A percentile compares a stretch with the other conserved stretches of the same genome.
Conservation (phyloP, 2,329 filamentous ascomycete species). For the Elsinoe necatrix region DNA sequence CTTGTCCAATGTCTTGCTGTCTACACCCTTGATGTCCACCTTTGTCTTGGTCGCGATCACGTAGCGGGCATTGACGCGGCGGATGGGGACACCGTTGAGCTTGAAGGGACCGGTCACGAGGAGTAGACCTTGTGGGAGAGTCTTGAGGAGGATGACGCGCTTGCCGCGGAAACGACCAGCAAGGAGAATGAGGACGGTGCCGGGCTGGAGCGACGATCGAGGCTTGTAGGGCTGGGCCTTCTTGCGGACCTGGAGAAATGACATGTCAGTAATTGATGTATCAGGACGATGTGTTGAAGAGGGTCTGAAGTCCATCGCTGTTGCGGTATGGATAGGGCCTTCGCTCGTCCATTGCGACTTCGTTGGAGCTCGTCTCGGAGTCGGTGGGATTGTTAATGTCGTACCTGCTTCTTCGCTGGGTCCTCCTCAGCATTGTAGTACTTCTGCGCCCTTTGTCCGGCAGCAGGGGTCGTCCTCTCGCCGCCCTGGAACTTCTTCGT, state of each 20-base stretch:
- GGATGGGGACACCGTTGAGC: slow-evolving; percentile 97
- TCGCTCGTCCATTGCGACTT: neutral
- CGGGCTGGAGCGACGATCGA: slow-evolving; percentile 83
- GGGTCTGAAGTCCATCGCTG: neutral
- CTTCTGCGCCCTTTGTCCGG: slow-evolving; percentile 90
- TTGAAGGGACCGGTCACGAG: slow-evolving; percentile 99
- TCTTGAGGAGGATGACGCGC: slow-evolving; percentile 98
- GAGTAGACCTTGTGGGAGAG: slow-evolving; percentile 93
- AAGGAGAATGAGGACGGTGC: slow-evolving; percentile 96
- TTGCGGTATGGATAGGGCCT: neutral
- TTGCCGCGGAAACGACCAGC: slow-evolving; percentile 99
- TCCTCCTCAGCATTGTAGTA: slow-evolving; percentile 98
- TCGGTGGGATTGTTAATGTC: slow-evolving; percentile 36
- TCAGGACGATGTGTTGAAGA: neutral
- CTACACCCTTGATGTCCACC: slow-evolving; percentile 76
- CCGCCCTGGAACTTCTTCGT: slow-evolving; percentile 98
- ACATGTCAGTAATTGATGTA: slow-evolving; percentile 7
- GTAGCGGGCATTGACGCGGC: slow-evolving; percentile 86
- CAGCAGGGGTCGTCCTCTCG: slow-evolving; percentile 80
- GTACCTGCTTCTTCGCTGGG: slow-evolving; percentile 84
- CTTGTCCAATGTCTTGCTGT: slow-evolving; percentile 66
- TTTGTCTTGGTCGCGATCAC: slow-evolving; percentile 84
- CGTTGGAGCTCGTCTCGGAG: neutral
- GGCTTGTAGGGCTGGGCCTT: slow-evolving; percentile 77
- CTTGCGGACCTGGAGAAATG: slow-evolving; percentile 75